phyloP scores from a whole-genome alignment of 2,329 filamentous ascomycete genomes.

The Lasiodiplodia citricola region DNA sequence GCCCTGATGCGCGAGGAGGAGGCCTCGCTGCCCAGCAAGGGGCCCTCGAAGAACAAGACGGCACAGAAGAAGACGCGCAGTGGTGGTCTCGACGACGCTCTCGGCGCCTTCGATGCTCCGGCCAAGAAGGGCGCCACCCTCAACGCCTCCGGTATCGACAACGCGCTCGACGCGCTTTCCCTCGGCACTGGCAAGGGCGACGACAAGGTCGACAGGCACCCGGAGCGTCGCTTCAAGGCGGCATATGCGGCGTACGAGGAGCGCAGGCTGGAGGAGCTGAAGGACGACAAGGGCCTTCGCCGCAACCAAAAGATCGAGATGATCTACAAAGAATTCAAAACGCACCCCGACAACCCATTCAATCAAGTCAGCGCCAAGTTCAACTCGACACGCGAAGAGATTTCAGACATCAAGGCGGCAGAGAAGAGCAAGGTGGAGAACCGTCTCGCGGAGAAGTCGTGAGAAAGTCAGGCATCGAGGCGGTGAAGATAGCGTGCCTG shows the following conservation, averaged over 20 bases:
- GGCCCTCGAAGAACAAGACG: slow-evolving; percentile 69
- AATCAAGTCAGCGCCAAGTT: slow-evolving; percentile 80
- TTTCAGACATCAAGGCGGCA: slow-evolving; percentile 66
- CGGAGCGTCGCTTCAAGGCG: slow-evolving; percentile 84
- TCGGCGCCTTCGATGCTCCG: slow-evolving; percentile 45
- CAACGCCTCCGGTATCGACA: slow-evolving; percentile 88
- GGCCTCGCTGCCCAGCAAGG: slow-evolving; percentile 65
- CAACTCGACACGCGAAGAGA: slow-evolving; percentile 79
- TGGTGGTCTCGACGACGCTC: slow-evolving; percentile 73
- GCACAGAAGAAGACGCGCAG: slow-evolving; percentile 51
- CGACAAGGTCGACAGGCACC: slow-evolving; percentile 82
- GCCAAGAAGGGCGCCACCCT: slow-evolving; percentile 63
- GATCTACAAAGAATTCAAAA: slow-evolving; percentile 92
- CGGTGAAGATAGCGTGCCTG: slow-evolving; percentile 13
- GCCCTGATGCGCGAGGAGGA: slow-evolving; percentile 85
- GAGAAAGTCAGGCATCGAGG: background rate
- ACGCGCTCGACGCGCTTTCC: slow-evolving; percentile 85
- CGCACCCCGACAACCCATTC: slow-evolving; percentile 92
- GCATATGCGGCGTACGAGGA: slow-evolving; percentile 85
- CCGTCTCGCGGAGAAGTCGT: slow-evolving; percentile 56
- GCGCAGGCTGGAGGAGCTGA: slow-evolving; percentile 81
- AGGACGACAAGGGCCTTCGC: slow-evolving; percentile 79
- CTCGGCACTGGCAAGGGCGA: slow-evolving; percentile 65
- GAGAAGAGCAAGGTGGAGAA: slow-evolving; percentile 79
- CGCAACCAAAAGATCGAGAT: slow-evolving; percentile 83